Evolutionary conservation across 139 green algal genomes (phyloP), one percentile per base, ranked within the genome.

Genomic region (Tetradesmus lagerheimii): DNA sequence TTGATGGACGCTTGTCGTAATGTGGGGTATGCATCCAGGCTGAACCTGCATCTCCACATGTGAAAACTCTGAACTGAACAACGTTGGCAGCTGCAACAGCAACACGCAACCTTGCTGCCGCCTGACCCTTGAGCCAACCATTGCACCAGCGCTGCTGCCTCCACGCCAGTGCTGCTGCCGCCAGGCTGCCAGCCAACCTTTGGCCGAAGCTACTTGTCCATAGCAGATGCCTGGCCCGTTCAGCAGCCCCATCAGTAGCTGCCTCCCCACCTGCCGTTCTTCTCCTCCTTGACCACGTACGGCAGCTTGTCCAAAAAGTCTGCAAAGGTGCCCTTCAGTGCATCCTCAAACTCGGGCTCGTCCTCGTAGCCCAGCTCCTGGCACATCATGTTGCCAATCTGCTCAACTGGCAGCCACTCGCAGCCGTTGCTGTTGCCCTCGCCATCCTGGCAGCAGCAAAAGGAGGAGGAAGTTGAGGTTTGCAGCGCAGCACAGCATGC

Each of bases 301-400:
- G 95, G 95, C 89, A 97, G 91, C 37, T 50, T 76, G 71, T 88
- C 43, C 15, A 97, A 79, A 86, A 96, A 97, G 27, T 95, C 87
- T 9, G 74, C 75, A 79, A 96, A 97, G 9, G 87, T 91, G 74
- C 92, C 92, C 23, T 94, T 91, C 35, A 97, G 85, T 1, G 94
- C 95, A 57, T 97, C 95, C 87, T 97, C 95, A 88, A 97, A 95
- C 91, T 97, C 95, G 34, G 91, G 74, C 80, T 92, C 90, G 85
- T 97, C 95, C 87, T 97, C 95, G 78, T 97, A 97, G 18, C 93
- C 92, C 66, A 94, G 53, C 57, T 94, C 91, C 41, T 92, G 64
- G 11, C 82, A 77, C 45, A 94, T 86, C n/a, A 86, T 50, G 16
- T 90, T 75, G 27, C 35, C 92, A 20, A 93, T 83, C 12, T 89